Percentiles rank a stretch among this genome's conserved stretches.
phyloP scores from a whole-genome alignment of 441 rosid species.

The Pelargonium citronellum region DNA sequence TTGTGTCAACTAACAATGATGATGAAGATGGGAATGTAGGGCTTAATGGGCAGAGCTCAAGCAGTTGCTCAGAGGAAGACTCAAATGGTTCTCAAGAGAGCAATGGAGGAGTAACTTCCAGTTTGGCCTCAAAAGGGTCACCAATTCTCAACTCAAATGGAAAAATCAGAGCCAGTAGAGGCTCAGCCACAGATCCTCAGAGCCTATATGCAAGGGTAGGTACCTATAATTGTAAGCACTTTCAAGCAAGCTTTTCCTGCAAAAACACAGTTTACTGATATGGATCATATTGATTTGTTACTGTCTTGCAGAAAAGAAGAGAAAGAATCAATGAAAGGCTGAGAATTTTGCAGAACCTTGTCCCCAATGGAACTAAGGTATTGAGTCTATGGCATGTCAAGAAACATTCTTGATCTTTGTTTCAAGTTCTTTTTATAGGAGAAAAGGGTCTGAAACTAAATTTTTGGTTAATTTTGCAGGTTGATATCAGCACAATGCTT shows the following conservation, averaged over 20 bases:
- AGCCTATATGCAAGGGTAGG: conserved; percentile 68
- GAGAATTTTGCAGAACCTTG: conserved; percentile 55
- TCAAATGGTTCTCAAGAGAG: conserved; percentile 39
- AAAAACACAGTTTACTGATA: conserved; percentile 11
- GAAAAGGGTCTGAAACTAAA: not conserved
- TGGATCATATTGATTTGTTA: conserved; percentile 10
- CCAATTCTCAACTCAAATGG: conserved; percentile 40
- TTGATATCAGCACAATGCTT: conserved; percentile 79
- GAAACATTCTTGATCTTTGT: not conserved
- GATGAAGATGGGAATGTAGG: conserved; percentile 33
- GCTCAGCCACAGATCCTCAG: conserved; percentile 70
- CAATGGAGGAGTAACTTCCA: conserved; percentile 32
- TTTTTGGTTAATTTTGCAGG: conserved; percentile 32
- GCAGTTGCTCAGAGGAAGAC: conserved; percentile 55
- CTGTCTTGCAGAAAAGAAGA: conserved; percentile 56
- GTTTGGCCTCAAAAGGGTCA: conserved; percentile 29
- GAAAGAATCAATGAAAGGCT: conserved; percentile 67
- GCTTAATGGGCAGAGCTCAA: conserved; percentile 30
- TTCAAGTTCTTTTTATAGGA: not conserved
- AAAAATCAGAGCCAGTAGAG: conserved; percentile 53
- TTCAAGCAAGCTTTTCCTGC: not conserved
- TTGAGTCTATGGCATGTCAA: not conserved
- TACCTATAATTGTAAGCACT: not conserved
- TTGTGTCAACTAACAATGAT: conserved; percentile 20
- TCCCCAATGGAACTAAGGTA: conserved; percentile 80